Evolutionary conservation across 257 asterid genomes (phyloP).

Genomic region (Leptodermis oblonga): DNA sequence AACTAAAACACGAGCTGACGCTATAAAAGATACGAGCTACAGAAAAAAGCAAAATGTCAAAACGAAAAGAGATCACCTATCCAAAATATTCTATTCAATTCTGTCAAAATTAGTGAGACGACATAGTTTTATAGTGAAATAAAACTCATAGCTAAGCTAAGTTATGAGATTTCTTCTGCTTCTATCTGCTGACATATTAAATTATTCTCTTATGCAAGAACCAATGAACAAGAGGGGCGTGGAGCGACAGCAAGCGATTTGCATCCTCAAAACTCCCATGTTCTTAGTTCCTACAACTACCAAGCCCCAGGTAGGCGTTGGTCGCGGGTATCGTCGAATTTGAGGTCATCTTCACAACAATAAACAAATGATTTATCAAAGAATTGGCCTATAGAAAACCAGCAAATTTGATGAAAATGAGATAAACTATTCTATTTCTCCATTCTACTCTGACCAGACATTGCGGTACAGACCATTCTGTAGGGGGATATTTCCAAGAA

Average conservation of each 20-base stretch:
- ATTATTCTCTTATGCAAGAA: no score
- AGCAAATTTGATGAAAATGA: neutral
- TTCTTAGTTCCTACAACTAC: neutral
- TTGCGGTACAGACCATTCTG: neutral
- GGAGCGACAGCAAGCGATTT: neutral
- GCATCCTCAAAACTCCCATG: neutral
- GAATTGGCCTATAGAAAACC: neutral
- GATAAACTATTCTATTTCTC: neutral
- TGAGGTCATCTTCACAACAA: neutral
- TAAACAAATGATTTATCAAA: no score
- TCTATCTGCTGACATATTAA: no score
- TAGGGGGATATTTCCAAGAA: constrained; percentile 1
- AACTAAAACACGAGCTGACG: no score
- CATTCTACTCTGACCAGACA: neutral
- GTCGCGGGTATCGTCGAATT: neutral
- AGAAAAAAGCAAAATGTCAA: no score
- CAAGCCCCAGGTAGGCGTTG: neutral
- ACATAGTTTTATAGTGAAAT: no score
- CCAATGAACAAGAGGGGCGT: neutral
- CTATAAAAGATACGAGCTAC: no score
- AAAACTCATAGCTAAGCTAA: no score
- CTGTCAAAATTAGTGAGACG: no score
- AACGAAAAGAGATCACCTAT: no score
- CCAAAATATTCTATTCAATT: no score
- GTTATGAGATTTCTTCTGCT: no score